Base-by-base conservation (phyloP, 75 land plant genomes). In the Pinus albicaulis region DNA sequence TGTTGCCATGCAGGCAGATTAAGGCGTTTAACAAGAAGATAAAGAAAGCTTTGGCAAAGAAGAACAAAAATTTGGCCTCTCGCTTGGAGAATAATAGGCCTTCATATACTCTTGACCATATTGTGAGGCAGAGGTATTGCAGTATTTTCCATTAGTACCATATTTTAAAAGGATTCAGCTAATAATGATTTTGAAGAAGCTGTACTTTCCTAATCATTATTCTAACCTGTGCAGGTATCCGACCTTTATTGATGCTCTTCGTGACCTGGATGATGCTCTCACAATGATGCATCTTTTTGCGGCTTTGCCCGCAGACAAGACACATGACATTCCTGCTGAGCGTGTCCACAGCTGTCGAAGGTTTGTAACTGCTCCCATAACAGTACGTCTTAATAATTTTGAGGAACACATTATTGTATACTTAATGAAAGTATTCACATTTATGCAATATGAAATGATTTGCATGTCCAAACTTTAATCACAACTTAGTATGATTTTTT, bases 281-380 rank as follows among this genome's bases (percentile, higher is more conserved):
- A 89, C 96, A 24, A 89, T 98, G 91, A 85, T 95, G 24, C 99
- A 98, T 73, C 81, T 98, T 10, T 98, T 98, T 87, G 99, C 96
- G 10, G 83, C 89, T 56, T 84, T 98, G 61, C 99, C 99, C 77
- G 93, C 98, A 2, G 84, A 80, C 10, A 89, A 86, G 17, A 78
- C 83, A 59, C 85, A 89, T 41, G 83, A 91, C 48, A 85, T 98
- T 76, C 79, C 82, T 58, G 92, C 86, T 1, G 81, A 89, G 65
- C 92, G 88, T 3, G 82, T 92, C 20, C 94, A 98, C 60, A 89
- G 85, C 69, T 96, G 98, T 79, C 83, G 98, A 75, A 91, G 98
- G 99, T 94, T 44, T 26, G 74, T 66, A 48, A 10, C 53, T 25
- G 26, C 16, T 52, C 61, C 59, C n/a, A 58, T 12, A 60, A 26